Percentiles rank a stretch among this genome's conserved stretches.
These are phyloP conservation scores for Sporothrix euskadiensis DNA, from an alignment of 2,329 filamentous ascomycete genomes.

Conservation along the genomic window DNA sequence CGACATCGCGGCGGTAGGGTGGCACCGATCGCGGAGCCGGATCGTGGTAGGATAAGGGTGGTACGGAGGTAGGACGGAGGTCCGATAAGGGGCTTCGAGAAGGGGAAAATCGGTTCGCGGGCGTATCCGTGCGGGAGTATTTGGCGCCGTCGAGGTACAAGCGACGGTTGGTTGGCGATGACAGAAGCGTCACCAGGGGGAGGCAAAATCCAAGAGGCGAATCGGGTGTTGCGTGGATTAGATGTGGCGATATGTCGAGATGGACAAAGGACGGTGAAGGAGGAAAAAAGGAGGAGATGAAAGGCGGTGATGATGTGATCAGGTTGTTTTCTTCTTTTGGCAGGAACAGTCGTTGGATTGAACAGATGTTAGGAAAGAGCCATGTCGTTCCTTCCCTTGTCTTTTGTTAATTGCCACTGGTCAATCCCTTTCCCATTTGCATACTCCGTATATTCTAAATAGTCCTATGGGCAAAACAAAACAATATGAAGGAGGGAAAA, in stretches of 20 bases:
- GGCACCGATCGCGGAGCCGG: background rate
- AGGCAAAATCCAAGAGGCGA: slow-evolving; percentile 19
- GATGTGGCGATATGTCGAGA: slow-evolving; percentile 8
- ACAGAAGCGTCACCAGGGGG: slow-evolving; percentile 1
- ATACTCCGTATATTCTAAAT: slow-evolving; percentile 1
- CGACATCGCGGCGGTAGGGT: slow-evolving; percentile 18
- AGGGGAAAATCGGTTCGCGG: background rate
- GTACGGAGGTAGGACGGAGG: background rate
- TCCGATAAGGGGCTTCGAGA: background rate
- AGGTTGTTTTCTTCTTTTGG: slow-evolving; percentile 13
- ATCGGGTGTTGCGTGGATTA: background rate
- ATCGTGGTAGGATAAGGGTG: background rate
- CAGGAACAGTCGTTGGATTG: slow-evolving; percentile 5
- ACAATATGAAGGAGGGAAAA: background rate
- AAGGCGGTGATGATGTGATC: slow-evolving; percentile 9
- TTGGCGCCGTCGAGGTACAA: slow-evolving; percentile 17
- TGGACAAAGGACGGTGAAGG: background rate
- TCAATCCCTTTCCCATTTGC: slow-evolving; percentile 9
- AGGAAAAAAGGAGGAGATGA: background rate
- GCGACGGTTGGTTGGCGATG: background rate
- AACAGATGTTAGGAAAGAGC: slow-evolving; percentile 7
- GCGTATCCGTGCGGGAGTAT: background rate
- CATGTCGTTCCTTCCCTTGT: slow-evolving; percentile 23
- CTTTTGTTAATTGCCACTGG: slow-evolving; percentile 28
- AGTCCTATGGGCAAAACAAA: slow-evolving; percentile 5